Conservation (phyloP, 176 grass and related monocot species). For the Oryza rufipogon region DNA sequence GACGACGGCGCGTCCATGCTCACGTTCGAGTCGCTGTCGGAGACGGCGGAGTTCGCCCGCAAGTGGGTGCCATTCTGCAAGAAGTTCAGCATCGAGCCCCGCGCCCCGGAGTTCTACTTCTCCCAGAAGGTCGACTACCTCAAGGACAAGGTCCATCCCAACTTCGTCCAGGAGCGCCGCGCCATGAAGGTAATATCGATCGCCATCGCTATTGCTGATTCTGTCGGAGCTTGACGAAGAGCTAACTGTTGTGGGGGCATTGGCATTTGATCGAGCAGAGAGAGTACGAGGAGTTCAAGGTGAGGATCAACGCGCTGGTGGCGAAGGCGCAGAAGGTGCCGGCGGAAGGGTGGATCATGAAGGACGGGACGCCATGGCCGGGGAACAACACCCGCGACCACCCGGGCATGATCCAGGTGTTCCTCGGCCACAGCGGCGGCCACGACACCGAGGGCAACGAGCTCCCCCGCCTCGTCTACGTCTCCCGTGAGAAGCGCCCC, state of each 20-base stretch:
- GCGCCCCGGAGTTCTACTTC: conserved; percentile 97
- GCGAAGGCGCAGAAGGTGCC: conserved; percentile 93
- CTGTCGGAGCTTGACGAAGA: neutral
- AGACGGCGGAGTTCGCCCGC: conserved; percentile 91
- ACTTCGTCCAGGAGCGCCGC: conserved; percentile 90
- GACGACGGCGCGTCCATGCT: conserved; percentile 99
- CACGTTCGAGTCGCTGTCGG: conserved; percentile 87
- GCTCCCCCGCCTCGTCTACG: conserved; percentile 91
- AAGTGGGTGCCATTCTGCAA: conserved; percentile 99
- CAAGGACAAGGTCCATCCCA: conserved; percentile 96
- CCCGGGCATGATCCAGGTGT: conserved; percentile 99
- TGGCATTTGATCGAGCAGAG: conserved; percentile 46
- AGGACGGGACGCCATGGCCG: conserved; percentile 96
- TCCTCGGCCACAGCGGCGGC: conserved; percentile 91
- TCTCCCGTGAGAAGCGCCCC: conserved; percentile 96
- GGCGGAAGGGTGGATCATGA: conserved; percentile 93
- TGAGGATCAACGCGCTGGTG: conserved; percentile 90
- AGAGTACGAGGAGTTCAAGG: conserved; percentile 99
- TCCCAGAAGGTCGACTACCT: conserved; percentile 90
- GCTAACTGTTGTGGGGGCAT: neutral
- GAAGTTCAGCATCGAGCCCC: conserved; percentile 91
- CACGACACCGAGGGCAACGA: conserved; percentile 95
- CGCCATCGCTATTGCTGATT: neutral
- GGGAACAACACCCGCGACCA: conserved; percentile 99
- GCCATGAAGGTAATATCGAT: conserved; percentile 78